Evolutionary conservation across 192 early-diverging fungal species (phyloP).

Genomic region (Dimargaris xerosporica): DNA sequence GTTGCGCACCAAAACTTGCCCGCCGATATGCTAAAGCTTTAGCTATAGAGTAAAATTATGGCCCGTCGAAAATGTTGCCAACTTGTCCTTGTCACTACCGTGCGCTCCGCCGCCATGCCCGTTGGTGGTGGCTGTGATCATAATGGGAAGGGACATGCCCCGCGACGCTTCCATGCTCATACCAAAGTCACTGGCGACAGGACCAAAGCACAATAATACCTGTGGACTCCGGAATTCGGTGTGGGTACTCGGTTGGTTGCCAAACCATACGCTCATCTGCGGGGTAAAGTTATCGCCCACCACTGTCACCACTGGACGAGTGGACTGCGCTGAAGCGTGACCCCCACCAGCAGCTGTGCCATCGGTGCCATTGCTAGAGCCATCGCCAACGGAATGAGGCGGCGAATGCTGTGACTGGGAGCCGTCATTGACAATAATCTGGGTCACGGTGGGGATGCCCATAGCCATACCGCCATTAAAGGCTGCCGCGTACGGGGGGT

Average conservation of each 20-base stretch:
- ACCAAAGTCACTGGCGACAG: neutral
- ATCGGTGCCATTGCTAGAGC: constrained; percentile 10
- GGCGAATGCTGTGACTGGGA: constrained; percentile 19
- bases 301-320: constrained; percentile 32
- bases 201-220: constrained; percentile 1
- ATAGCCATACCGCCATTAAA: constrained; percentile 12
- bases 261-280: constrained; percentile 59
- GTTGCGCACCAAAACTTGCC: too few species aligned
- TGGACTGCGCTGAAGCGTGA: constrained; percentile 14
- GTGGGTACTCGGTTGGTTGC: constrained; percentile 26
- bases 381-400: constrained; percentile 12
- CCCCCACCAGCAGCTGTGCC: constrained; percentile 5
- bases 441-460: constrained; percentile 24
- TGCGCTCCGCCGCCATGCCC: too few species aligned
- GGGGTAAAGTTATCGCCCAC: constrained; percentile 55
- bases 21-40: too few species aligned
- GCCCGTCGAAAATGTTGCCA: too few species aligned
- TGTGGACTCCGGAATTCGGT: constrained; percentile 16
- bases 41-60: too few species aligned
- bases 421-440: constrained; percentile 24
- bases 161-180: neutral
- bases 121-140: too few species aligned
- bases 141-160: neutral
- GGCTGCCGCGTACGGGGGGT: constrained; percentile 3
- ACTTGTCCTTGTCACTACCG: too few species aligned